Percentiles rank a stretch among this genome's conserved stretches.
Evolutionary conservation across 2,329 filamentous ascomycete species (phyloP).

Genomic region (Atkinsonella texensis): DNA sequence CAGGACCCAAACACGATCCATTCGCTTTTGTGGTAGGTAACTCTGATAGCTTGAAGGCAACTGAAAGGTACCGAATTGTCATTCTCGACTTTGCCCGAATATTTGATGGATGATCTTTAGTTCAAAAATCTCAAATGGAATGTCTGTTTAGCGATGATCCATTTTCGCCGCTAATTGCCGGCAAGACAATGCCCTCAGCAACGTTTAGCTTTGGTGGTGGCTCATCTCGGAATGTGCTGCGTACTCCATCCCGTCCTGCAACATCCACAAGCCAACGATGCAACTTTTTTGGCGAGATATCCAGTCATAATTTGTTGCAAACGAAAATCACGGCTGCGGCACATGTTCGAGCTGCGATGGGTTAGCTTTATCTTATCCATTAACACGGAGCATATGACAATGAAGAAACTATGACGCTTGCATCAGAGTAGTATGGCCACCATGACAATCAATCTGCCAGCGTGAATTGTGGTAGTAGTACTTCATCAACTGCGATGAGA

Average conservation of each 20-base stretch:
- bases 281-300: background rate
- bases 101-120: too few relatives aligned
- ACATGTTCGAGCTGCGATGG: background rate
- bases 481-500: background rate
- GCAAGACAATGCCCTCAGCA: background rate
- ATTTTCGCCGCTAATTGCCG: background rate
- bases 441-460: background rate
- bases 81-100: too few relatives aligned
- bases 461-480: background rate
- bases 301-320: background rate
- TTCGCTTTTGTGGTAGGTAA: too few relatives aligned
- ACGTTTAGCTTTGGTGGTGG: background rate
- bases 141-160: background rate
- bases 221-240: slow-evolving; percentile 1
- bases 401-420: background rate
- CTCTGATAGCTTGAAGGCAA: too few relatives aligned
- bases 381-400: background rate
- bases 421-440: background rate
- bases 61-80: background rate
- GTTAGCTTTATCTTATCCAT: slow-evolving; percentile 1
- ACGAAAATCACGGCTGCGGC: background rate
- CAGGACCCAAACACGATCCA: too few relatives aligned
- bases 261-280: background rate
- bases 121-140: too few relatives aligned
- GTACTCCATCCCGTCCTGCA: background rate